These are phyloP conservation scores for Suillus weaverae DNA, from an alignment of 768 basidiomycete genomes.

Conservation along the genomic window DNA sequence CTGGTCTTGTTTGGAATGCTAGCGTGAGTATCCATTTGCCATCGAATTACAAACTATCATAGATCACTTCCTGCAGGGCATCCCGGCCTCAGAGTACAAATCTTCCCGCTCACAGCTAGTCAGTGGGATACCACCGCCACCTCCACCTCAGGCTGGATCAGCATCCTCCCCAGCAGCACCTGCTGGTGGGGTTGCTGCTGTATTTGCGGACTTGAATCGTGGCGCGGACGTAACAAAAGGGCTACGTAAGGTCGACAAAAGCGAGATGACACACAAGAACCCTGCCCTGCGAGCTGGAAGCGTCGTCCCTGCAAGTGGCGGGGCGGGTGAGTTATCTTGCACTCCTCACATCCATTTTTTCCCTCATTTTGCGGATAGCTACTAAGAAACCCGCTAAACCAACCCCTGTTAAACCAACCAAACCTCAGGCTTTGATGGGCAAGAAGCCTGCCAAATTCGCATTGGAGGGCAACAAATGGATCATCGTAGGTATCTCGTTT, in stretches of 20 bases:
- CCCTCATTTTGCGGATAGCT: conserved; percentile 22
- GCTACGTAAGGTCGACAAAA: conserved; percentile 90
- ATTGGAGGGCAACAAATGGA: conserved; percentile 92
- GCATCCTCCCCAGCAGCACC: conserved; percentile 44
- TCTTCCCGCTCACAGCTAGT: conserved; percentile 32
- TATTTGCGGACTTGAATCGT: conserved; percentile 89
- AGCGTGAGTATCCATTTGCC: conserved; percentile 46
- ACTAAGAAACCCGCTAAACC: conserved; percentile 76
- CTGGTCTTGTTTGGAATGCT: conserved; percentile 87
- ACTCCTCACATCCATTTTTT: conserved; percentile 9
- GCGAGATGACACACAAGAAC: conserved; percentile 99
- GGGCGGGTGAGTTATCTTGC: conserved; percentile 34
- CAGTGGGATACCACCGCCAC: conserved; percentile 46
- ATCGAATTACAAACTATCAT: conserved; percentile 1
- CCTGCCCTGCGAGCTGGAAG: conserved; percentile 68
- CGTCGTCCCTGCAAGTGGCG: conserved; percentile 45
- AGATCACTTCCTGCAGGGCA: conserved; percentile 42
- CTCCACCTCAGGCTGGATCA: conserved; percentile 48
- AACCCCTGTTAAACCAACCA: conserved; percentile 75
- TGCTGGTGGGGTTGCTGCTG: conserved; percentile 64
- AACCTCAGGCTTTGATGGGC: conserved; percentile 78
- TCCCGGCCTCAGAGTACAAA: conserved; percentile 56
- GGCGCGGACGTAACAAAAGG: conserved; percentile 90
- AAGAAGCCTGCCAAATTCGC: conserved; percentile 92
- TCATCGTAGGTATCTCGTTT: conserved; percentile 58